Evolutionary conservation across 2,329 filamentous ascomycete genomes (phyloP), one percentile per base, ranked within the genome.

Genomic region (Pseudomassariella vexata): DNA sequence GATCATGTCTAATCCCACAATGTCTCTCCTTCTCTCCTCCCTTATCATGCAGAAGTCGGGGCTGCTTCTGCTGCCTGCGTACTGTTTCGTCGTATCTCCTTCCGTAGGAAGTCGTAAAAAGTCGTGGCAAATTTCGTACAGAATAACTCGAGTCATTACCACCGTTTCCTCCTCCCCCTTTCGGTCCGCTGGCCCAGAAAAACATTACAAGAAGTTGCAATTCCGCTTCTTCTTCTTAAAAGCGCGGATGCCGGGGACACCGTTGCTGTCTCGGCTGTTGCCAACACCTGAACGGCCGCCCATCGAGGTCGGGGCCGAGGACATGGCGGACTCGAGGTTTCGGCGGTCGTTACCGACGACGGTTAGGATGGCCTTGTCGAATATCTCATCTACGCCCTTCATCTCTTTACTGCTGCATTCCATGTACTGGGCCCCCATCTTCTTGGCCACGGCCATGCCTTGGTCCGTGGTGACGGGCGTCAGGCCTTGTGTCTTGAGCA

Each of bases 361-460:
- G 31, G 85, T 90, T 51, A 89, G 78, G 55, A 98, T 89, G 35
- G 92, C 92, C 40, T 79, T 73, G 59, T 94, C 84, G 62, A 98
- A 98, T 54, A 96, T 92, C 52, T 96, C 90, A 57, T 96, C 87
- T 27, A 98, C 90, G 35, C 92, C 92, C 33, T 73, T 79, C 82
- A 94, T 92, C 63, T 95, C 92, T 65, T 96, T 96, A 62, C 87
- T 94, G 57, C 88, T 95, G 73, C 92, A 98, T 66, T 98, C 92
- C 76, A 95, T 90, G 66, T 98, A 98, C 53, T 81, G 74, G 9
- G 92, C 92, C 42, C 81, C 80, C 92, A 98, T 98, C 65, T 90
- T 92, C 53, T 82, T 76, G 35, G 92, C 89, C 17, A 98, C 89
- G 7, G 78, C 74, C 55, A 83, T 76, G 42, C 90, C 92, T 62